Evolutionary conservation across 225 moss, liverwort and hornwort species (phyloP).

Genomic region (Polytrichum formosum): DNA sequence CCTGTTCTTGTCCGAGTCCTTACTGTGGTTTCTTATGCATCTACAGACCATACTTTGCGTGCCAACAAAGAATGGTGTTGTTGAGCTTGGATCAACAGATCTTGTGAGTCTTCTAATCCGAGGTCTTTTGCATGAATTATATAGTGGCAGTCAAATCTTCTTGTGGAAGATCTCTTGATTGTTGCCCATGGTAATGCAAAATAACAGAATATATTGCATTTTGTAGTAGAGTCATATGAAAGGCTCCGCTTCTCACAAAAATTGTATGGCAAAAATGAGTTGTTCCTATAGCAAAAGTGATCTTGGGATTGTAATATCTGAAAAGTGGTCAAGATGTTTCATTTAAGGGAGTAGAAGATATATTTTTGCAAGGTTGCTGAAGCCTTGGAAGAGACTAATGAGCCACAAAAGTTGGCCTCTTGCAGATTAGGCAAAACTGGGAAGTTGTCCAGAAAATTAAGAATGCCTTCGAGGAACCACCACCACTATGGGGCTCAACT

Average conservation of each 20-base stretch:
- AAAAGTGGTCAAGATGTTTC: neutral
- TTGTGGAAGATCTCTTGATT: too few species aligned
- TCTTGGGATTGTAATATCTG: neutral
- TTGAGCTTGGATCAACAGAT: conserved; percentile 91
- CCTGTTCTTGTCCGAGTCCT: neutral
- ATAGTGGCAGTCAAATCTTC: too few species aligned
- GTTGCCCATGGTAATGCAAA: too few species aligned
- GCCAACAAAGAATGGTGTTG: conserved; percentile 68
- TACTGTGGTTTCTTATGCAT: conserved; percentile 2
- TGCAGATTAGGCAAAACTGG: conserved; percentile 46
- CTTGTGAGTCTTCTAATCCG: conserved; percentile 37
- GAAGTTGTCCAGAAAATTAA: conserved; percentile 52
- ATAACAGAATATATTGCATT: too few species aligned
- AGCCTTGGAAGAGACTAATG: neutral
- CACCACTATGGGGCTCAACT: conserved; percentile 27
- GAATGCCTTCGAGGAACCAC: conserved; percentile 50
- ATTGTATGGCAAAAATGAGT: too few species aligned
- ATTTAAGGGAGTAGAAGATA: neutral
- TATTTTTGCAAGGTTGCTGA: neutral
- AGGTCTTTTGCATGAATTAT: too few species aligned
- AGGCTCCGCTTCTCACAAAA: too few species aligned
- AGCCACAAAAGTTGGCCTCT: neutral
- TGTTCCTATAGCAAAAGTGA: too few species aligned
- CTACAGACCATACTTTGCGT: conserved; percentile 87
- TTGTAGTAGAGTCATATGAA: too few species aligned